Evolutionary conservation across 164 flowering plant species (phyloP).

Genomic region (Liquidambar formosana): DNA sequence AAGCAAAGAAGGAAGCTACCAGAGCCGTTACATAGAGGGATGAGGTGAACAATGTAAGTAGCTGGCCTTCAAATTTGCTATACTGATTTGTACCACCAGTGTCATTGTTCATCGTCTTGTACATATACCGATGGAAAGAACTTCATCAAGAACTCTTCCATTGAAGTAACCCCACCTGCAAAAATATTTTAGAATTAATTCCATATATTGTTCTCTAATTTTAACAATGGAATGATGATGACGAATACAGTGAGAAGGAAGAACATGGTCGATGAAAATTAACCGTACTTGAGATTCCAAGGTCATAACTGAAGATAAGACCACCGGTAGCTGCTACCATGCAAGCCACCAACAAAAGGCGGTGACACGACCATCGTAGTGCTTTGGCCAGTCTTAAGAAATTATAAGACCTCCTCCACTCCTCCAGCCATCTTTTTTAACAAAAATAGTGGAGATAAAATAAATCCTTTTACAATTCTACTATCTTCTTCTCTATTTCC

Average conservation of each 20-base stretch:
- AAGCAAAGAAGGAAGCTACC: conserved; percentile 23
- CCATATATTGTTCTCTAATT: too few species aligned
- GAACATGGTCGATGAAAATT: too few species aligned
- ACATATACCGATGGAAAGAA: conserved; percentile 12
- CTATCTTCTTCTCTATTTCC: too few species aligned
- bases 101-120: not conserved
- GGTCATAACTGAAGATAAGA: conserved; percentile 36
- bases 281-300: conserved; percentile 36
- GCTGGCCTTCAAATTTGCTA: conserved; percentile 4
- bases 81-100: not conserved
- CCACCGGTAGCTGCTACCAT: conserved; percentile 36
- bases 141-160: conserved; percentile 3
- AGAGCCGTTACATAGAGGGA: conserved; percentile 7
- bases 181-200: too few species aligned
- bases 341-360: conserved; percentile 18
- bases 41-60: conserved; percentile 6
- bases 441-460: too few species aligned
- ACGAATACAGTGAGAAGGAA: too few species aligned
- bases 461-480: too few species aligned
- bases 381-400: too few species aligned
- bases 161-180: conserved; percentile 16
- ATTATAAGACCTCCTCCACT: too few species aligned
- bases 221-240: too few species aligned
- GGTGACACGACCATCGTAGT: too few species aligned
- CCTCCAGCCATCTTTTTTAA: too few species aligned